Conservation (phyloP, 331 rosid genomes). For the Rhamnella rubrinervis region DNA sequence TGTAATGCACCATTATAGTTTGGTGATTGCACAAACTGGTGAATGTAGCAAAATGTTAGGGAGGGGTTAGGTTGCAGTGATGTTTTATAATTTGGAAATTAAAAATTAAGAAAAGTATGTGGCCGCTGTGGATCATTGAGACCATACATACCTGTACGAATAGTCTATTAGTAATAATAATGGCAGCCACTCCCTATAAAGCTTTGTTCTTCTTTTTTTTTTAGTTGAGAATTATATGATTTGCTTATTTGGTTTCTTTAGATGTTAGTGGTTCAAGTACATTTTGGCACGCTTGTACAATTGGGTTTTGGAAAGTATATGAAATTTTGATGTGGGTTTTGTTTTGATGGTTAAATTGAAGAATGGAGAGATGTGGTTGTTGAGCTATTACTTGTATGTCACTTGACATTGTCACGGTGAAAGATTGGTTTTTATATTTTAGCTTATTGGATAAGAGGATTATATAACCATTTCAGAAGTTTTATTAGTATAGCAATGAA, state of each 20-base stretch:
- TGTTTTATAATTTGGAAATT: too few species aligned
- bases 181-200: constrained; percentile 11
- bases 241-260: background rate
- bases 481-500: too few species aligned
- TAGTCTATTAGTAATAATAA: too few species aligned
- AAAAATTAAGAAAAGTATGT: too few species aligned
- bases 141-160: too few species aligned
- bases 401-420: background rate
- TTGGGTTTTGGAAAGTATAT: constrained; percentile 20
- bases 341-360: constrained; percentile 20
- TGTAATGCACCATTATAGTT: too few species aligned
- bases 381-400: background rate
- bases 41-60: too few species aligned
- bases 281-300: background rate
- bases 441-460: background rate
- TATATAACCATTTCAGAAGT: too few species aligned
- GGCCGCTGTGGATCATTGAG: too few species aligned
- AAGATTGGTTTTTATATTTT: background rate
- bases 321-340: constrained; percentile 11
- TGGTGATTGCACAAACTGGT: too few species aligned
- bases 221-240: constrained; percentile 3
- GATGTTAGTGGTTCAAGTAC: too few species aligned
- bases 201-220: constrained; percentile 42
- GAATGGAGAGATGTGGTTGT: constrained; percentile 1
- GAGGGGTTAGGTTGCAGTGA: too few species aligned